These are phyloP conservation scores for Knoxia roxburghii DNA, from an alignment of 257 asterid species.

Conservation along the genomic window DNA sequence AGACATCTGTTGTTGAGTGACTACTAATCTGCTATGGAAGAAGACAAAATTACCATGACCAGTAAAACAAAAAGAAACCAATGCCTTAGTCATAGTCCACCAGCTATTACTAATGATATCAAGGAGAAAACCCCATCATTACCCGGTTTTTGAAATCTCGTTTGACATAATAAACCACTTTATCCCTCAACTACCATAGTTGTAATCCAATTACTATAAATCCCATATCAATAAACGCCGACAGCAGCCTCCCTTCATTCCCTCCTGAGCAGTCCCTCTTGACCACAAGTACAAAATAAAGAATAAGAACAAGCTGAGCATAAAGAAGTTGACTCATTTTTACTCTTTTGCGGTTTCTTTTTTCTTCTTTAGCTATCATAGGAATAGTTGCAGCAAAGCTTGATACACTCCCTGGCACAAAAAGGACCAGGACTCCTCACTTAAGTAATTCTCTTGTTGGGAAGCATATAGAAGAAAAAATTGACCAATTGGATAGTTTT, in stretches of 20 bases:
- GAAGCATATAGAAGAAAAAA: neutral
- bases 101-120: neutral
- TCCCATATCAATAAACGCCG: neutral
- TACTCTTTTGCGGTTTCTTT: neutral
- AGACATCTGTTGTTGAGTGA: neutral
- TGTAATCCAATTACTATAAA: neutral
- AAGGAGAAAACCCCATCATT: neutral
- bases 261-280: too few relatives aligned
- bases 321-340: neutral
- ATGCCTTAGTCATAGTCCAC: neutral
- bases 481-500: too few relatives aligned
- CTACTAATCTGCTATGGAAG: neutral
- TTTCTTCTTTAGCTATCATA: neutral
- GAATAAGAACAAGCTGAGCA: neutral
- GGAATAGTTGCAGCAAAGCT: neutral
- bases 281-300: neutral
- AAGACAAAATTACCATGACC: neutral
- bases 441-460: neutral
- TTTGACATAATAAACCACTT: neutral
- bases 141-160: neutral
- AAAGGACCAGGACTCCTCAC: neutral
- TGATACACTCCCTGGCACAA: neutral
- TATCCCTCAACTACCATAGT: neutral
- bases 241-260: neutral
- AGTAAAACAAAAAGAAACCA: too few relatives aligned